Base-by-base conservation (phyloP, 73 alveolate genomes). In the Effrenium voratum region DNA sequence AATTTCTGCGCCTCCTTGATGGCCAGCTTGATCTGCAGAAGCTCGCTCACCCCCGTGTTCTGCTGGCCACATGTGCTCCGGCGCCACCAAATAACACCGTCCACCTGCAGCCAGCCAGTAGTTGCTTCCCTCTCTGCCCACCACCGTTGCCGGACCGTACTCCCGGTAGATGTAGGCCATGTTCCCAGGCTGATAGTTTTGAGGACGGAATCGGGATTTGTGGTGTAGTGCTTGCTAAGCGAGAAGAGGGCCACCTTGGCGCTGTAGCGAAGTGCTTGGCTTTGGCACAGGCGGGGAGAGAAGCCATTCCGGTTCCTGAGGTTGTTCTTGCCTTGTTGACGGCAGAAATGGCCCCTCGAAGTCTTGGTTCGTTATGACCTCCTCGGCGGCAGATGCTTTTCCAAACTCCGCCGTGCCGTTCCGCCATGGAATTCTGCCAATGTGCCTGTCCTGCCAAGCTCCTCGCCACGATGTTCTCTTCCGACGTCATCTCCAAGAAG, bases 81-180 rank as follows among this genome's bases (percentile, higher is more conserved):
- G 75, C 28, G 93, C 77, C 0, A 80, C 73, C 34, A 84, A 80
- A 5, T 38, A 52, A 41, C 81, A 57, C 1, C 93, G 77, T 4
- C 93, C 93, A 1, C 80, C 93, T 55, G 57, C 1, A 0, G 93
- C 72, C 32, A 52, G 4, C 93, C 93, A 84, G 81, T 55, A 84
- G 93, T 84, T 84, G 45, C 57, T 8, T 0, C 93, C 93, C 32
- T 84, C 93, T 0, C 36, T n/a, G 38, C 93, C 93, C 28, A 84
- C 68, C 63, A 84, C n/a, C 44, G 49, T 43, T 32, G 93, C 93
- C 3, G 93, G 93, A 0, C 93, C 93, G 68, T 79, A 12, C 19
- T 45, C 90, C 32, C 90, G 2, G 44, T 24, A 79, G 90, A 79
- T 40, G 46, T 79, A 79, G 68, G 38, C 90, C 60, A 79, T 0